Percentiles rank a stretch among this genome's conserved stretches.
Conservation (phyloP, 2,329 filamentous ascomycete species). For the Graphilbum sp. region DNA sequence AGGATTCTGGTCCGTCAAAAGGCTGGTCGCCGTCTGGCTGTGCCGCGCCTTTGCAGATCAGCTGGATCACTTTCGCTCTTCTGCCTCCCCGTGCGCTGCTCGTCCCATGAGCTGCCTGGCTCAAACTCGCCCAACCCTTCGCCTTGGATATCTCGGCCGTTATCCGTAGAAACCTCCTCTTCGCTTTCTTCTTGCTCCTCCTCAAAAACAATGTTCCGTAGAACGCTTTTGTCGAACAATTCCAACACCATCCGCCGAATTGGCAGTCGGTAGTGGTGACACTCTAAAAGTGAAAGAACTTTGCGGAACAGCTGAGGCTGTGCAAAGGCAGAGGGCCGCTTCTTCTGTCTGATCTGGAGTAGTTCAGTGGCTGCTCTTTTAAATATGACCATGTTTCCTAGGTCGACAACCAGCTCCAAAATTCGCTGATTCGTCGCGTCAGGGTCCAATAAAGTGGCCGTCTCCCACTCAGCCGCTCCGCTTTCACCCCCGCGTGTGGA, state of each 20-base stretch:
- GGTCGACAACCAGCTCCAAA: constrained; percentile 67
- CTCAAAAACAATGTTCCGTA: constrained; percentile 70
- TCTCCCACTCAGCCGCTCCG: constrained; percentile 9
- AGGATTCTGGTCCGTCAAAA: too few species aligned
- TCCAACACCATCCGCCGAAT: constrained; percentile 85
- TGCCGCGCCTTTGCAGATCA: constrained; percentile 12
- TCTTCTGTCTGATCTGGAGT: constrained; percentile 59
- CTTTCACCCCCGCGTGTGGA: constrained; percentile 10
- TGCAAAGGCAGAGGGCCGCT: constrained; percentile 57
- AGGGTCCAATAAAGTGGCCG: constrained; percentile 20
- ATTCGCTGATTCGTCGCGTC: constrained; percentile 54
- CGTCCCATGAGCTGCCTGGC: constrained; percentile 28
- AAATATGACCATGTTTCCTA: constrained; percentile 86
- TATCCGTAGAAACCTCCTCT: not conserved
- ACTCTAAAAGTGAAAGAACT: constrained; percentile 70
- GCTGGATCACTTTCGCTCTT: constrained; percentile 29
- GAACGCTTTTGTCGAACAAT: constrained; percentile 79
- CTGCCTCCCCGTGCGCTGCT: constrained; percentile 39
- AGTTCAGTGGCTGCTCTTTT: constrained; percentile 76
- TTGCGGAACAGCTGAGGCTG: constrained; percentile 68
- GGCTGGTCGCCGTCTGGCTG: constrained; percentile 3
- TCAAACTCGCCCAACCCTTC: not conserved
- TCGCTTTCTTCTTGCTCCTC: constrained; percentile 25
- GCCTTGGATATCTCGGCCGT: constrained; percentile 11
- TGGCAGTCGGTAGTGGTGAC: constrained; percentile 74